Evolutionary conservation across 768 basidiomycete genomes (phyloP), one percentile per base, ranked within the genome.

Genomic region (Cystobasidium tubakii): DNA sequence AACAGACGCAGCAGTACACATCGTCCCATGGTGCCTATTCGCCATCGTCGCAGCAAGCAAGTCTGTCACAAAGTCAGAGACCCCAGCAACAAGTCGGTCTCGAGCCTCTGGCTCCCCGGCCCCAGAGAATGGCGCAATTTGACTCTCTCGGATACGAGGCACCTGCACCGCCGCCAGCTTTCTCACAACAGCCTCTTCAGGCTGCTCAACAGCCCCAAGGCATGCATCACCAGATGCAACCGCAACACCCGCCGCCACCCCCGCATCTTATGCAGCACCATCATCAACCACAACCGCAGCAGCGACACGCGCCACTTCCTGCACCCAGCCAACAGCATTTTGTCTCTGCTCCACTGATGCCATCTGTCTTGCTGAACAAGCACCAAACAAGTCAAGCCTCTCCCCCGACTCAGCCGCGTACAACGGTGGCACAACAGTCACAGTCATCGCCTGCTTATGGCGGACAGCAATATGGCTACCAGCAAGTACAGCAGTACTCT

Each of bases 361-460:
- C 69, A 15, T 71, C 69, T 29, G 69, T 71, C 55, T n/a, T 71
- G 33, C 54, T 71, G 4, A 71, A 71, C 55, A 71, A 71, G 25
- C 27, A 54, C 33, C 44, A 43, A 25, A 9, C 44, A 6, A 60
- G 44, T n/a, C 66, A 67, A 54, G 44, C 50, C 25, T 60, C 57
- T 29, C 57, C 57, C 13, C 27, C 25, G 15, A 34, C 23, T 21
- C 57, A 60, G 33, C 27, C 25, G 69, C 29, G 31, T 29, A 44
- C 66, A 9, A 15, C 46, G 15, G 27, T 31, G 9, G 19, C 46
- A 1, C 23, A 15, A 63, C 44, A 42, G 21, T 19, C 53, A 9
- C 25, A 33, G 23, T 31, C 55, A 19, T 43, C 50, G 4, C 55
- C 46, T 19, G 25, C 69, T 31, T 57, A 36, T 15, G 55, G 53